phyloP scores from a whole-genome alignment of 2,329 filamentous ascomycete species.

The Paracorniculantispora psalliotae region DNA sequence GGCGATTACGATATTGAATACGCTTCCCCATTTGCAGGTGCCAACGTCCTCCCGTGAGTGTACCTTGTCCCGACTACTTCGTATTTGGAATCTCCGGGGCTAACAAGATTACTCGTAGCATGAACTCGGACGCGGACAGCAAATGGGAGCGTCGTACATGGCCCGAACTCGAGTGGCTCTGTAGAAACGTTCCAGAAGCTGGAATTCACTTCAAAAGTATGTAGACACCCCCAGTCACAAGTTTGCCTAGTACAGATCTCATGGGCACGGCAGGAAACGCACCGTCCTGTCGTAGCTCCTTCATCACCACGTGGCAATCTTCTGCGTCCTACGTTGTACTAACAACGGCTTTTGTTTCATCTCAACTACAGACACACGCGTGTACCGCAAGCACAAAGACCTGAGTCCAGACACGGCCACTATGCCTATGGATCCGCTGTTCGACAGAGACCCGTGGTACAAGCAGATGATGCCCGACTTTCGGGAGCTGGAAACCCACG shows the following conservation, averaged over 20 bases:
- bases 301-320: slow-evolving; percentile 1
- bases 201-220: slow-evolving; percentile 74
- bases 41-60: slow-evolving; percentile 69
- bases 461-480: slow-evolving; percentile 67
- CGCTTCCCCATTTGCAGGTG: slow-evolving; percentile 82
- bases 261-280: not conserved
- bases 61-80: not conserved
- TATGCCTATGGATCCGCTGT: slow-evolving; percentile 61
- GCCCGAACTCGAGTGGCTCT: slow-evolving; percentile 56
- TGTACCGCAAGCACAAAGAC: slow-evolving; percentile 60
- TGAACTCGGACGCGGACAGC: slow-evolving; percentile 38
- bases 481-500: slow-evolving; percentile 50
- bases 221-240: slow-evolving; percentile 11
- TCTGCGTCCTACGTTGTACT: not conserved
- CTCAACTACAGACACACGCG: slow-evolving; percentile 37
- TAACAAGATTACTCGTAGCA: slow-evolving; percentile 27
- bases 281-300: not conserved
- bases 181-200: slow-evolving; percentile 64
- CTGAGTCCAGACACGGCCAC: slow-evolving; percentile 26
- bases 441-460: slow-evolving; percentile 67
- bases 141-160: slow-evolving; percentile 61
- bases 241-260: not conserved
- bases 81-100: not conserved
- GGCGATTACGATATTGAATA: slow-evolving; percentile 92
- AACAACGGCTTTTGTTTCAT: slow-evolving; percentile 13